A percentile compares a stretch with the other conserved stretches of the same genome.
Evolutionary conservation across 192 early-diverging fungal genomes (phyloP).

Genomic region (Coemansia sp.): DNA sequence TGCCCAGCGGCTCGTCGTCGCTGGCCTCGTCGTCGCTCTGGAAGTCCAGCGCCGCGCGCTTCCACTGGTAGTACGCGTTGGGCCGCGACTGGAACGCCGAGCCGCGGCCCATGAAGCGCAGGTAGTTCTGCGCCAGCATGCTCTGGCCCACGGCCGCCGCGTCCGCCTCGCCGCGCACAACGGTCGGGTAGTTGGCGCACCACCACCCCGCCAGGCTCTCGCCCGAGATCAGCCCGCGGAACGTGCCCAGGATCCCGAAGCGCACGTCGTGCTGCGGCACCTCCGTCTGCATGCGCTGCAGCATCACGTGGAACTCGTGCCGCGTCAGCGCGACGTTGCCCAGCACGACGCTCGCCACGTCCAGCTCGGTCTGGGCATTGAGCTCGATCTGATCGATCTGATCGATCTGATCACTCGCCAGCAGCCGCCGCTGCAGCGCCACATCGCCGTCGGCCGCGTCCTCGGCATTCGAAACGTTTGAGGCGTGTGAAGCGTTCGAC

Average conservation of each 20-base stretch:
- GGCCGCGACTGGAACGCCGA: conserved; percentile 64
- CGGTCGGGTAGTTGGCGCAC: conserved; percentile 60
- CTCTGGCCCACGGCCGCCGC: conserved; percentile 71
- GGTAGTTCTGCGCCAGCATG: conserved; percentile 59
- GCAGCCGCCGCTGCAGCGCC: conserved; percentile 23
- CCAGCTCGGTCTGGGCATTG: too few species aligned
- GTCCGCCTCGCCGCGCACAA: conserved; percentile 58
- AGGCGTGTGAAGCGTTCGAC: too few species aligned
- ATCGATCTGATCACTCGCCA: conserved; percentile 22
- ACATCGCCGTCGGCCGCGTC: conserved; percentile 33
- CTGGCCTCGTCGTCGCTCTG: conserved; percentile 49
- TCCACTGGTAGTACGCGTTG: conserved; percentile 72
- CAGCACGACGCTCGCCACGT: conserved; percentile 52
- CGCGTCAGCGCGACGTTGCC: conserved; percentile 60
- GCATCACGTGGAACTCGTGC: conserved; percentile 61
- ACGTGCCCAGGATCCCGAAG: conserved; percentile 67
- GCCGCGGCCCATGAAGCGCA: conserved; percentile 69
- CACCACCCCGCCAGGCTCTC: conserved; percentile 72
- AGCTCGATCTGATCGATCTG: too few species aligned
- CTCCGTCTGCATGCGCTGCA: conserved; percentile 60
- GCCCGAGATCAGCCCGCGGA: conserved; percentile 62
- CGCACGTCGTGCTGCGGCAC: conserved; percentile 64
- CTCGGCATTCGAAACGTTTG: too few species aligned
- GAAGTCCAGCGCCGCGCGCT: conserved; percentile 56
- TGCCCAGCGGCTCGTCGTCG: conserved; percentile 52